A percentile compares a stretch with the other conserved stretches of the same genome.
phyloP scores from a whole-genome alignment of 2,329 filamentous ascomycete genomes.

The Colletotrichum zoysiae region DNA sequence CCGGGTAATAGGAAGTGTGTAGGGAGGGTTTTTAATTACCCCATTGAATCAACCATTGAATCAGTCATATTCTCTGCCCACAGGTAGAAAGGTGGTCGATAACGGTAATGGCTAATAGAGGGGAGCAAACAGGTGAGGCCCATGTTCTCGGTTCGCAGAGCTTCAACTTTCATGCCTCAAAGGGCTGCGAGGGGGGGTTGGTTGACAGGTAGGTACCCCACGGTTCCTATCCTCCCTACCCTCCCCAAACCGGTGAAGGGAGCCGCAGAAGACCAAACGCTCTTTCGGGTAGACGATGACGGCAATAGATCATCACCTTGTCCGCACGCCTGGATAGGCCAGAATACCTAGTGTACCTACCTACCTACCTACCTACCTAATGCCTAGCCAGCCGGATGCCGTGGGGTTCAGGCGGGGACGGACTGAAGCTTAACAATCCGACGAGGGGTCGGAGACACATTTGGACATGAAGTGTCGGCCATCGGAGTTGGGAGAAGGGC shows the following conservation, averaged over 20 bases:
- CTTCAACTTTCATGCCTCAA: not conserved
- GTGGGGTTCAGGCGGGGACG: not conserved
- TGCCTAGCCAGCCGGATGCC: not conserved
- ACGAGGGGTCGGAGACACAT: not conserved
- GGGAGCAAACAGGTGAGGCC: slow-evolving; percentile 9
- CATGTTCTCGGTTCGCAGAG: slow-evolving; percentile 16
- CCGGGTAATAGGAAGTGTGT: not conserved
- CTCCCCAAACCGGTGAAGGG: slow-evolving; percentile 1
- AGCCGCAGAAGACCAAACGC: not conserved
- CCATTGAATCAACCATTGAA: slow-evolving; percentile 8
- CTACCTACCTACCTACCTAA: no score
- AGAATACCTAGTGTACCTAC: not conserved
- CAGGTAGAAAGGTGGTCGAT: not conserved
- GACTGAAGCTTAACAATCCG: slow-evolving; percentile 21
- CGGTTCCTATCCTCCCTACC: no score
- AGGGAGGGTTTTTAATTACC: slow-evolving; percentile 17
- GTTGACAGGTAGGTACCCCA: not conserved
- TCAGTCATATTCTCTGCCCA: not conserved
- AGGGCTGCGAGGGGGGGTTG: not conserved
- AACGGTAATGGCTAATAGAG: not conserved
- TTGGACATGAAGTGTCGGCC: not conserved
- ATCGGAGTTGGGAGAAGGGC: not conserved
- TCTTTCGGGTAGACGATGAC: slow-evolving; percentile 22
- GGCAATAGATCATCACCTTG: slow-evolving; percentile 11
- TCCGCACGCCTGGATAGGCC: not conserved